Base-by-base conservation (phyloP, 1,284 basidiomycete genomes). In the Macrocystidia cucumis region DNA sequence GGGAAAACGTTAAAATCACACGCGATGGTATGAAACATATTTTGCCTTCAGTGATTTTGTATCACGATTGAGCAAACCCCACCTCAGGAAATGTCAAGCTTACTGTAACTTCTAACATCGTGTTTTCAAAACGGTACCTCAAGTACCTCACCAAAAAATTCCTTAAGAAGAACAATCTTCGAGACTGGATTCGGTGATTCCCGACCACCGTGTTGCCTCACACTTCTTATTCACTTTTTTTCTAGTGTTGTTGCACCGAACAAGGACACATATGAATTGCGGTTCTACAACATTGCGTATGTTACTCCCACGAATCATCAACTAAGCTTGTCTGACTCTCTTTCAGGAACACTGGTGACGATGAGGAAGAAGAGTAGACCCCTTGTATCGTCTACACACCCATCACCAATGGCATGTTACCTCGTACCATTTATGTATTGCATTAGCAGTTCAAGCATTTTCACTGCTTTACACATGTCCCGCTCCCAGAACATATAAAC, bases 61-160 rank as follows among this genome's bases (percentile, higher is more conserved):
- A 21, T 38, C 28, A 27, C 27, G 20, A 43, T 14, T 28, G 13
- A 29, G 30, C n/a, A 21, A 22, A 20, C 33, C 16, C n/a, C 34
- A 12, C 29, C 29, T 9, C 37, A 82, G 72, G 74, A 54, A 80
- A 77, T 60, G 79, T 68, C 56, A 89, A 80, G 65, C 71, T 93
- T 55, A 84, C 78, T 41, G 75, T 93, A 45, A 78, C 80, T 32
- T 83, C 88, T 38, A 80, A 69, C 56, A 79, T 92, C 55, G 78
- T 86, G 35, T 84, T 93, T 65, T 93, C 91, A 39, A 95, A 95
- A 67, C 74, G 90, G 43, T 93, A 91, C 62, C 74, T 91, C 52
- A 91, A 92, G 65, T 95, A 93, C 67, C 73, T 93, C 46, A 93
- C 91, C 40, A 93, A 93, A 74, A 93, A 93, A 72, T 92, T 89